These are phyloP conservation scores for Salix arbutifolia DNA, from an alignment of 345 rosid species.

Conservation along the genomic window DNA sequence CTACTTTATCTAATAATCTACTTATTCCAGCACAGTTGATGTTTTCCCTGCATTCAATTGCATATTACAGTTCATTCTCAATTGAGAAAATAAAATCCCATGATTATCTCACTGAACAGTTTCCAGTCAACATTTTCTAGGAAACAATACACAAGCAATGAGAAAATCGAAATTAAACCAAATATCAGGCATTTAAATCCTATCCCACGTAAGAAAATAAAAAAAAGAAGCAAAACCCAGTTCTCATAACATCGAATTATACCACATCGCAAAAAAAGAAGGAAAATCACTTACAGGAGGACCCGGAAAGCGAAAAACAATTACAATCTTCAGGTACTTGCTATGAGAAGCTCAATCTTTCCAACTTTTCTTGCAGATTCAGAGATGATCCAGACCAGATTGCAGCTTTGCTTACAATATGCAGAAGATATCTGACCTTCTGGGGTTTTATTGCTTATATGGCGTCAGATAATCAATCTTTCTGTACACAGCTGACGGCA, in stretches of 20 bases:
- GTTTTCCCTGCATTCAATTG: neutral
- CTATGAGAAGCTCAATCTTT: neutral
- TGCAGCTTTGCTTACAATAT: neutral
- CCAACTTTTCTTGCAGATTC: neutral
- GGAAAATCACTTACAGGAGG: constrained; percentile 14
- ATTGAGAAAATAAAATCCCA: neutral
- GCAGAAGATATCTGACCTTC: neutral
- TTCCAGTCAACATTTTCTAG: neutral
- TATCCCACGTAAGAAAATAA: neutral
- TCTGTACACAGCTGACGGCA: neutral
- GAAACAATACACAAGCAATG: neutral
- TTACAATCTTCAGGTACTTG: neutral
- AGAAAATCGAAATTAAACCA: neutral
- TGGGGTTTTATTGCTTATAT: neutral
- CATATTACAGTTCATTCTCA: neutral
- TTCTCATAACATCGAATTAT: neutral
- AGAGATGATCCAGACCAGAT: neutral
- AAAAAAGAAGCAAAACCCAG: constrained; percentile 1
- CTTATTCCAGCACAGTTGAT: neutral
- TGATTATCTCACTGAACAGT: neutral
- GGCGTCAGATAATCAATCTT: neutral
- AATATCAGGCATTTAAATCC: neutral
- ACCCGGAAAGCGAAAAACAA: neutral
- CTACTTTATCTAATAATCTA: no score
- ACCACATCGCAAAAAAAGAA: no score